Percentiles rank a stretch among this genome's conserved stretches.
phyloP scores from a whole-genome alignment of 1,139 yeast species.

The Saccharomycopsis hybrid region DNA sequence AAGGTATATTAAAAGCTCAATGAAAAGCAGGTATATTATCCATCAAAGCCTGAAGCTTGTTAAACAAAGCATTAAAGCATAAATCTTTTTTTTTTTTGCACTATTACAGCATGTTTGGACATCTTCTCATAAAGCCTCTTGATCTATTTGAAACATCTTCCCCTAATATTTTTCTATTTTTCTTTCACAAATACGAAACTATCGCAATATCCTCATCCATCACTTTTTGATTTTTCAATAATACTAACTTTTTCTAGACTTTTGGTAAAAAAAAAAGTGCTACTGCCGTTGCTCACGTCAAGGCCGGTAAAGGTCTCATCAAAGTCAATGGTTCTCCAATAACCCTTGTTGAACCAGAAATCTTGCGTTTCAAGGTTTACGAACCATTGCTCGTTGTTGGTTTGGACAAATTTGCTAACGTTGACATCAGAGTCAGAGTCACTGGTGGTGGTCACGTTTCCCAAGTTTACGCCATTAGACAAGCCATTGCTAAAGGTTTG shows the following conservation, averaged over 20 bases:
- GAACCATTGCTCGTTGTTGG: slow-evolving; percentile 98
- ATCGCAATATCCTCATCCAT: neutral
- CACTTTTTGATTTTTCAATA: too few relatives aligned
- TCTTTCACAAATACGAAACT: neutral
- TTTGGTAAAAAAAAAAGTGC: slow-evolving; percentile 99
- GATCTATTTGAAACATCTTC: neutral
- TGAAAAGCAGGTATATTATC: too few relatives aligned
- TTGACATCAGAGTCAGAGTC: slow-evolving; percentile 98
- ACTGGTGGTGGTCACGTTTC: slow-evolving; percentile 99
- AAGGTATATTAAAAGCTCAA: too few relatives aligned
- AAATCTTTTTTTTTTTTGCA: neutral
- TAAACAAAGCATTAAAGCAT: neutral
- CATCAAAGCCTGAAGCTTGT: neutral
- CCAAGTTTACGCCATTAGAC: slow-evolving; percentile 99
- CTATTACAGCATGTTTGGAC: neutral
- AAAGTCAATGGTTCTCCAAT: slow-evolving; percentile 99
- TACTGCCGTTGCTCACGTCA: slow-evolving; percentile 99
- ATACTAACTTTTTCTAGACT: slow-evolving; percentile 46
- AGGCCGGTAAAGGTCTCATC: slow-evolving; percentile 98
- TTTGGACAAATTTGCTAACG: slow-evolving; percentile 96
- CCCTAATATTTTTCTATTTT: neutral
- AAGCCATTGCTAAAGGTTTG: slow-evolving; percentile 99
- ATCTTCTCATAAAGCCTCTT: neutral
- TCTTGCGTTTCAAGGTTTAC: slow-evolving; percentile 98
- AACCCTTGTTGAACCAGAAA: slow-evolving; percentile 98